Percentiles rank a stretch among this genome's conserved stretches.
phyloP scores from a whole-genome alignment of 2,329 filamentous ascomycete genomes.

The Fusarium poae region DNA sequence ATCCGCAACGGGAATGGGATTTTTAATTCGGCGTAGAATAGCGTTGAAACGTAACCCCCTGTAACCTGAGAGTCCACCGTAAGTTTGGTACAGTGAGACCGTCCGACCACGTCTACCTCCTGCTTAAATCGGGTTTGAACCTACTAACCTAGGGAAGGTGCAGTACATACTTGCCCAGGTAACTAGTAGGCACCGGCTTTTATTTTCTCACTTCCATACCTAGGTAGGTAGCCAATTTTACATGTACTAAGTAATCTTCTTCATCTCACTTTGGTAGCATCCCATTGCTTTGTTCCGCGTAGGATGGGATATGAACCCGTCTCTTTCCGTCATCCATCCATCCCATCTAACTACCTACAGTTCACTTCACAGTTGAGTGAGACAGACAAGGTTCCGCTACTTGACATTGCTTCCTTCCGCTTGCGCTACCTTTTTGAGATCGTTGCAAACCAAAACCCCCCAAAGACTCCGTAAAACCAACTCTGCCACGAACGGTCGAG shows the following conservation, averaged over 20 bases:
- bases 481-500: conserved; percentile 40
- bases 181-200: conserved; percentile 19
- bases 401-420: conserved; percentile 30
- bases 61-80: conserved; percentile 3
- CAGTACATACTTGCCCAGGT: too few relatives aligned
- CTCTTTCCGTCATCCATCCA: background rate
- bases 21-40: conserved; percentile 24
- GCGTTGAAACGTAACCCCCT: conserved; percentile 34
- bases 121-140: conserved; percentile 3
- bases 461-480: conserved; percentile 18
- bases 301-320: background rate
- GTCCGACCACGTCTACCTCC: conserved; percentile 8
- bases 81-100: background rate
- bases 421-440: conserved; percentile 23
- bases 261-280: conserved; percentile 6
- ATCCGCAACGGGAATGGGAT: background rate
- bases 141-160: background rate
- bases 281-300: conserved; percentile 5
- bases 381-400: conserved; percentile 21
- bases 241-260: background rate
- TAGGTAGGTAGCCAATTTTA: background rate
- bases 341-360: background rate
- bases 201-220: conserved; percentile 22
- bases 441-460: conserved; percentile 11
- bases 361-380: conserved; percentile 7